These are phyloP conservation scores for Tribonema minus DNA, from an alignment of 108 stramenopile species.

Conservation along the genomic window DNA sequence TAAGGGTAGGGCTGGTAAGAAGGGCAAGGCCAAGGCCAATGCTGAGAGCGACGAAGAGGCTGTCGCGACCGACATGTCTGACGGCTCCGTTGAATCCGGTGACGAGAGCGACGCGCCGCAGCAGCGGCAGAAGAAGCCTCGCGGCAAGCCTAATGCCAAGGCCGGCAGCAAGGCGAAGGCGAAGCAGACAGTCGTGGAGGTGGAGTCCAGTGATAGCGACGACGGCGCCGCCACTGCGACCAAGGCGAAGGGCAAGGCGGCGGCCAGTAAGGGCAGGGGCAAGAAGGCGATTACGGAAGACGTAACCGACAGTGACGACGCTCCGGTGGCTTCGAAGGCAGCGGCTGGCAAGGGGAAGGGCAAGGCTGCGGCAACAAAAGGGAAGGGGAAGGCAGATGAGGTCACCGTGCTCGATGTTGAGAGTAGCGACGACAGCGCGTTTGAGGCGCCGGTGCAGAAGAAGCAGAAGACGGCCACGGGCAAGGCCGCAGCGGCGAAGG, in stretches of 20 bases:
- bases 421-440: not conserved
- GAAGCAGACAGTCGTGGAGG: not conserved
- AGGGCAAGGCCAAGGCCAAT: constrained; percentile 3
- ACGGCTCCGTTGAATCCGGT: not conserved
- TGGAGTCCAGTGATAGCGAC: constrained; percentile 1
- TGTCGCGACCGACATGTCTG: not conserved
- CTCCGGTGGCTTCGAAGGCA: no score
- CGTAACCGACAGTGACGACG: no score
- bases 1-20: constrained; percentile 45
- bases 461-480: not conserved
- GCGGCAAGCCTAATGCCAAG: not conserved
- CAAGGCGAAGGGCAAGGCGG: constrained; percentile 39
- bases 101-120: not conserved
- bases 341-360: constrained; percentile 38
- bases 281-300: no score
- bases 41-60: not conserved
- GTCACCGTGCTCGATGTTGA: not conserved
- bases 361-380: constrained; percentile 18
- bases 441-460: not conserved
- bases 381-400: not conserved
- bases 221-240: constrained; percentile 36
- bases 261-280: constrained; percentile 30
- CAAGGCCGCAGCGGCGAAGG: not conserved
- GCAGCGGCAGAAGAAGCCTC: no score
- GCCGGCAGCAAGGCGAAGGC: constrained; percentile 40